Conservation (phyloP, 768 basidiomycete species). For the Tulasnella sp. region DNA sequence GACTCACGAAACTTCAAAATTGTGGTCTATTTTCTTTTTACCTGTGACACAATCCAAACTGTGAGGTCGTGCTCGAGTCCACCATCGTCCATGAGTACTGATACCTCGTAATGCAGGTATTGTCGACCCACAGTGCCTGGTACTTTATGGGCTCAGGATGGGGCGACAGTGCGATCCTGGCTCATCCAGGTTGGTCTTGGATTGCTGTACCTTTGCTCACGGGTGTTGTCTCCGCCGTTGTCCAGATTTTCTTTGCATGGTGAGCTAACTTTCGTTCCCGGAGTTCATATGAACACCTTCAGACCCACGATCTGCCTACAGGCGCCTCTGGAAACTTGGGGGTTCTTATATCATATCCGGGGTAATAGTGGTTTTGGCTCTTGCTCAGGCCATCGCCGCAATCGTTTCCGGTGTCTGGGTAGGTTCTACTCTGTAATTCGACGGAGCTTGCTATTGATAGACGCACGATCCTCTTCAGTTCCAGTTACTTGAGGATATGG, state of each 20-base stretch:
- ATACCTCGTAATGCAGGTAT: too few species aligned
- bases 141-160: conserved; percentile 12
- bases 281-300: not conserved
- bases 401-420: conserved; percentile 13
- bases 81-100: not conserved
- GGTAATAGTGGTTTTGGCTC: not conserved
- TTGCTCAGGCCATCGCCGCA: conserved; percentile 14
- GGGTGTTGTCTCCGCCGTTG: conserved; percentile 8
- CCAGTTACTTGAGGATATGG: conserved; percentile 11
- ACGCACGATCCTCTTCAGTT: not conserved
- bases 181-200: conserved; percentile 16
- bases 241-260: conserved; percentile 16
- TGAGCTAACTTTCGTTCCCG: not conserved
- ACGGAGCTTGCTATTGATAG: not conserved
- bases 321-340: conserved; percentile 14
- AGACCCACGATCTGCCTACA: not conserved
- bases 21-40: conserved; percentile 14
- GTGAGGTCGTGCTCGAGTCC: not conserved
- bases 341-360: not conserved
- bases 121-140: conserved; percentile 14
- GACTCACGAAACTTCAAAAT: conserved; percentile 7
- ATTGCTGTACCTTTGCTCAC: conserved; percentile 15
- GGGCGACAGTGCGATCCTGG: conserved; percentile 8
- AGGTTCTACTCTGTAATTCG: not conserved
- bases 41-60: conserved; percentile 13